Evolutionary conservation across 192 early-diverging fungal species (phyloP).

Genomic region (Linnemannia schmuckeri): DNA sequence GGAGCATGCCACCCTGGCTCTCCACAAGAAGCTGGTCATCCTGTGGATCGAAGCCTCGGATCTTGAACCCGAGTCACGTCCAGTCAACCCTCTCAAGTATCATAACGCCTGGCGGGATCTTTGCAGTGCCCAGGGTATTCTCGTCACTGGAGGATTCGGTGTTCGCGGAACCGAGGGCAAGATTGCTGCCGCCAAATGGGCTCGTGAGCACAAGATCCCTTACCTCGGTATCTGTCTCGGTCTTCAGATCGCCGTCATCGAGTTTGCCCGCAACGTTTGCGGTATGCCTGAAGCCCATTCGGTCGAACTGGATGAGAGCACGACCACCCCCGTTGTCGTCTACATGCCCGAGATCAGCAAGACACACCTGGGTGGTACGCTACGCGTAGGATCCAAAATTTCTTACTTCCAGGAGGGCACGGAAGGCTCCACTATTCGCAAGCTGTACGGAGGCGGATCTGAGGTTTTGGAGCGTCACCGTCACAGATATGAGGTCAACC

Average conservation of each 20-base stretch:
- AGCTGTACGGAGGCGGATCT: constrained; percentile 75
- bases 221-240: constrained; percentile 99
- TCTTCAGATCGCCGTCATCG: constrained; percentile 95
- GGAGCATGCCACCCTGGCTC: constrained; percentile 91
- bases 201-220: constrained; percentile 95
- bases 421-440: constrained; percentile 72
- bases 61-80: constrained; percentile 79
- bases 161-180: constrained; percentile 95
- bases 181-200: constrained; percentile 93
- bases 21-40: constrained; percentile 84
- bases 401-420: constrained; percentile 79
- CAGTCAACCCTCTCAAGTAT: constrained; percentile 88
- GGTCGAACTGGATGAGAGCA: constrained; percentile 84
- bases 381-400: constrained; percentile 89
- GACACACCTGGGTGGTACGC: constrained; percentile 94
- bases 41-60: constrained; percentile 95
- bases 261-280: constrained; percentile 94
- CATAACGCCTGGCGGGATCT: constrained; percentile 96
- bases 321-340: constrained; percentile 83
- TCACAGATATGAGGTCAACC: constrained; percentile 98
- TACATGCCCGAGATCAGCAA: constrained; percentile 98
- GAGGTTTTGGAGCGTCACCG: constrained; percentile 86
- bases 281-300: constrained; percentile 85
- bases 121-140: constrained; percentile 87
- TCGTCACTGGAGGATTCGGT: constrained; percentile 98